Evolutionary conservation across 2,329 filamentous ascomycete species (phyloP).

Genomic region (Venturia pyrina): DNA sequence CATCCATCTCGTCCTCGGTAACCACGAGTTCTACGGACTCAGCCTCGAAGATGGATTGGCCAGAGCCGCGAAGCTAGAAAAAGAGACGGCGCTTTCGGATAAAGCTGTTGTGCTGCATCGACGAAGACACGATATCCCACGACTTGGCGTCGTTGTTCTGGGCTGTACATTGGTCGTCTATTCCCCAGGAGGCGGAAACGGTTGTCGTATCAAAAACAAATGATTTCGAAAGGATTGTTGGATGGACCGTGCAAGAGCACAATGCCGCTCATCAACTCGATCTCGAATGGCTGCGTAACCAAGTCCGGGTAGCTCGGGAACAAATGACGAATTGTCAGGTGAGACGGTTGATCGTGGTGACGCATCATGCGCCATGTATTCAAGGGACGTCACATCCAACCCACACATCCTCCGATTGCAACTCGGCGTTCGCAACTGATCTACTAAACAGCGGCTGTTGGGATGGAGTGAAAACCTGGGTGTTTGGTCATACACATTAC

Average conservation of each 20-base stretch:
- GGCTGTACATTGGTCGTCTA: too few relatives aligned
- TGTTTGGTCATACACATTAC: neutral
- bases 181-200: too few relatives aligned
- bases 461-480: neutral
- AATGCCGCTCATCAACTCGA: conserved; percentile 29
- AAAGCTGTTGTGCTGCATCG: conserved; percentile 15
- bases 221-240: too few relatives aligned
- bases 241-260: too few relatives aligned
- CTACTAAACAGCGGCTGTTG: neutral
- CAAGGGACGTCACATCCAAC: conserved; percentile 37
- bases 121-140: too few relatives aligned
- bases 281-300: conserved; percentile 43
- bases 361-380: conserved; percentile 48
- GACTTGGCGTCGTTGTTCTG: too few relatives aligned
- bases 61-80: conserved; percentile 27
- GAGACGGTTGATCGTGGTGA: conserved; percentile 39
- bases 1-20: conserved; percentile 42
- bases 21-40: conserved; percentile 45
- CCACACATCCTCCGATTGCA: conserved; percentile 24
- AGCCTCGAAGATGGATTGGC: conserved; percentile 29
- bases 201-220: too few relatives aligned
- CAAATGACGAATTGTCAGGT: too few relatives aligned
- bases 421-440: neutral
- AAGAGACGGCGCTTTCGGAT: conserved; percentile 29
- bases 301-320: conserved; percentile 29